Conservation (phyloP, 2,329 filamentous ascomycete species). For the Plenodomus biglobosus region DNA sequence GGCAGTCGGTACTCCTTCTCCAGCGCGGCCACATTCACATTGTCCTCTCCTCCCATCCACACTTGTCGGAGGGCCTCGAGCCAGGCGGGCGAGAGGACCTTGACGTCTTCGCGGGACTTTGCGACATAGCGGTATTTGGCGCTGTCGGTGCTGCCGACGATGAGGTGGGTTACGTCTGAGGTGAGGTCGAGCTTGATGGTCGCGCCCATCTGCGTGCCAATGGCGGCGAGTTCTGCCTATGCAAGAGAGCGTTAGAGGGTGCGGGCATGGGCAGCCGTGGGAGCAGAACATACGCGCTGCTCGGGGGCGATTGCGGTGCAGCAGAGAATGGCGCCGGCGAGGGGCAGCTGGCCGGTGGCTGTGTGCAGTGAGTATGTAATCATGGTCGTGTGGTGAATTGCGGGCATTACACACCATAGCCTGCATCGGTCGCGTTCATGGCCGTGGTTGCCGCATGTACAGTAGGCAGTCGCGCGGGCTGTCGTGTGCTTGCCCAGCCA, state of each 20-base stretch:
- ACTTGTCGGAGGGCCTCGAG: slow-evolving; percentile 74
- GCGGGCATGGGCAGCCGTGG: not conserved
- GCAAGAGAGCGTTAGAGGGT: slow-evolving; percentile 4
- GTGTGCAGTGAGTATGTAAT: slow-evolving; percentile 11
- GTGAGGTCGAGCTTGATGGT: slow-evolving; percentile 87
- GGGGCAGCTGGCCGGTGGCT: slow-evolving; percentile 43
- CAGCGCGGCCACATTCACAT: slow-evolving; percentile 70
- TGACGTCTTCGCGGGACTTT: slow-evolving; percentile 81
- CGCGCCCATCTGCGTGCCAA: slow-evolving; percentile 80
- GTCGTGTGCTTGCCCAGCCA: slow-evolving; percentile 18
- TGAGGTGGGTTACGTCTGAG: slow-evolving; percentile 91
- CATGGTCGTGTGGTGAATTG: not conserved
- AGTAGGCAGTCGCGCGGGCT: slow-evolving; percentile 11
- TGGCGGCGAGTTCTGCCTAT: slow-evolving; percentile 60
- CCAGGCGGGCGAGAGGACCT: slow-evolving; percentile 80
- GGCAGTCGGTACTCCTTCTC: slow-evolving; percentile 68
- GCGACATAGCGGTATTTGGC: slow-evolving; percentile 96
- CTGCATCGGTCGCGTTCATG: slow-evolving; percentile 29
- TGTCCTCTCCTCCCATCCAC: slow-evolving; percentile 78
- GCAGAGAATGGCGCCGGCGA: slow-evolving; percentile 72
- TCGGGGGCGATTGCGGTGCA: slow-evolving; percentile 84
- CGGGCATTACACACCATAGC: slow-evolving; percentile 30
- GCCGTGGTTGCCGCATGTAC: slow-evolving; percentile 18
- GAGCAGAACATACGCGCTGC: slow-evolving; percentile 60
- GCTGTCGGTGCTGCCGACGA: slow-evolving; percentile 86